Evolutionary conservation across 192 early-diverging fungal species (phyloP), one percentile per base, ranked within the genome.

Genomic region (Backusella australiensis): DNA sequence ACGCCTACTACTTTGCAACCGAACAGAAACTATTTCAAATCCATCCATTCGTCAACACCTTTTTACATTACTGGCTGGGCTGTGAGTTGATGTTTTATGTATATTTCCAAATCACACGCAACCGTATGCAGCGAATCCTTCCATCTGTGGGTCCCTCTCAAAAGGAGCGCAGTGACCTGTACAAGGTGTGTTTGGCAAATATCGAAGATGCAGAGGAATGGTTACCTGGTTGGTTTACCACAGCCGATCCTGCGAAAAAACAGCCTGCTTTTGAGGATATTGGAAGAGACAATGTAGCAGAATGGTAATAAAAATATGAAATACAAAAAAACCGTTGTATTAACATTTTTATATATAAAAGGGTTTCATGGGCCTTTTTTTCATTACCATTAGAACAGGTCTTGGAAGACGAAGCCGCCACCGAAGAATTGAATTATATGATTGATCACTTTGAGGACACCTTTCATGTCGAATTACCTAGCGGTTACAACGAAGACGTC

Each of bases 331-430:
- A 19, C 35, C 6, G 2, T 32, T 73, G 35, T 56, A 41, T 39
- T 49, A 3, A 32, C 42, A 52, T 69, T 23, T 23, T 52, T 69
- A 46, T 32, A 41, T 19, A 32, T 44, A 32, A 32, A 32, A 78
- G 80, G 80, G 12, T 81, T 9, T 23, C 80, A 9, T 81, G 80
- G 80, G 80, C 76, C 6, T 81, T 81, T 44, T 77, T 73, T 34
- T 38, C 59, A 56, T n/a, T 32, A 42, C 44, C 65, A 26, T 19
- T 81, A 19, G 68, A 81, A 23, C 34, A 81, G 1, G 38, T 81
- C 3, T 15, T 42, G 7, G 32, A 77, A 35, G 74, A 75, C 36
- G 23, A 56, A 9, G 26, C 29, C 1, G n/a, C 49, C 4, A 52
- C 63, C 3, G 39, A 74, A 36, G 73, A 77, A 36, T 3, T 81